These are phyloP conservation scores for Cryptococcus amylolentus DNA, from an alignment of 1,284 basidiomycete species.

Conservation along the genomic window DNA sequence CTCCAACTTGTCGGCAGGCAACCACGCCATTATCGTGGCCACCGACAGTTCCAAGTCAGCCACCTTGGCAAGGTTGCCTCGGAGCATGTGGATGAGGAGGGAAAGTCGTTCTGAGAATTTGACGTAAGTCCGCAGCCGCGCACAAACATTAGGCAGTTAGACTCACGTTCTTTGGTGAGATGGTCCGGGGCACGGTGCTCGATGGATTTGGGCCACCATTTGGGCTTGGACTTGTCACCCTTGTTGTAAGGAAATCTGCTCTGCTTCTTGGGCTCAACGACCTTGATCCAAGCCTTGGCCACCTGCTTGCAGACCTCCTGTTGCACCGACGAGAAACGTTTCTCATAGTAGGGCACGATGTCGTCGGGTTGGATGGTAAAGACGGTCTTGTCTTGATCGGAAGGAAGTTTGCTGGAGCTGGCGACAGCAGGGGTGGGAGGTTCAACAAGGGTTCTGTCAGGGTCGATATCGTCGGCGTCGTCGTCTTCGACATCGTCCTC, in stretches of 20 bases:
- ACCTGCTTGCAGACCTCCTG: slow-evolving; percentile 55
- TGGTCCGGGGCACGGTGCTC: slow-evolving; percentile 57
- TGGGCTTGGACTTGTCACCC: slow-evolving; percentile 53
- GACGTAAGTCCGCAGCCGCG: slow-evolving; percentile 5
- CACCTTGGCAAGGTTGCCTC: slow-evolving; percentile 47
- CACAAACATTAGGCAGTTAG: neutral
- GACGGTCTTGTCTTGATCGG: neutral
- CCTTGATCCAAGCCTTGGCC: slow-evolving; percentile 55
- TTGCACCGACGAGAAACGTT: slow-evolving; percentile 49
- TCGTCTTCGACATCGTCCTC: slow-evolving; percentile 17
- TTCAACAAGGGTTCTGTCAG: slow-evolving; percentile 39
- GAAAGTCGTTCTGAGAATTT: slow-evolving; percentile 48
- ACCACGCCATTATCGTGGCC: slow-evolving; percentile 52
- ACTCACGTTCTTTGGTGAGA: slow-evolving; percentile 50
- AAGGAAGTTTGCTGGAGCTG: slow-evolving; percentile 5
- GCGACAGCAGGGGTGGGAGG: slow-evolving; percentile 5
- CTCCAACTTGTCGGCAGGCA: slow-evolving; percentile 51
- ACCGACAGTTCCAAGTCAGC: slow-evolving; percentile 53
- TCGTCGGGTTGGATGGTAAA: slow-evolving; percentile 32
- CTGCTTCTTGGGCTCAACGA: slow-evolving; percentile 58
- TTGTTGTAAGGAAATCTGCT: slow-evolving; percentile 55
- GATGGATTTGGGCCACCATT: slow-evolving; percentile 56
- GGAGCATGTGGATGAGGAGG: slow-evolving; percentile 52
- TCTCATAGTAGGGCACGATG: slow-evolving; percentile 42
- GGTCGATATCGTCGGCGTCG: slow-evolving; percentile 27